Evolutionary conservation across 345 rosid genomes (phyloP).

Genomic region (Bruguiera parviflora): DNA sequence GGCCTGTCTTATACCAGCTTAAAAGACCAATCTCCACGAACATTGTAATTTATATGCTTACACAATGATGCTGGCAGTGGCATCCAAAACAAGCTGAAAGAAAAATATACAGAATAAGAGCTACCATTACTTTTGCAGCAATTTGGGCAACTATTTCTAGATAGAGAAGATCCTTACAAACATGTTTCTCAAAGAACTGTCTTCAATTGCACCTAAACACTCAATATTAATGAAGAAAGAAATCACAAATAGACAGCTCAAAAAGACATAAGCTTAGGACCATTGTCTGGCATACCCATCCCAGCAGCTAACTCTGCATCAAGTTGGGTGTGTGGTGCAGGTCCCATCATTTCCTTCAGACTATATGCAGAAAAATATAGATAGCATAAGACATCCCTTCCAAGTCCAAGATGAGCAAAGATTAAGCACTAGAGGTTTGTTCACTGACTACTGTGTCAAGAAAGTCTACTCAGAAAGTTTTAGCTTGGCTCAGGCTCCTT

Average conservation of each 20-base stretch:
- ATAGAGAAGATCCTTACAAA: background rate
- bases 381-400: slow-evolving; percentile 6
- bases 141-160: background rate
- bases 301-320: slow-evolving; percentile 94
- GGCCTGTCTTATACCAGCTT: no score
- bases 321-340: slow-evolving; percentile 86
- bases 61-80: no score
- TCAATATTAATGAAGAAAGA: background rate
- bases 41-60: no score
- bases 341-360: slow-evolving; percentile 67
- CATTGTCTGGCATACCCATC: slow-evolving; percentile 97
- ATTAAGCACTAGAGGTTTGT: background rate
- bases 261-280: slow-evolving; percentile 62
- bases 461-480: background rate
- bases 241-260: slow-evolving; percentile 27
- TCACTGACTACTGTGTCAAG: background rate
- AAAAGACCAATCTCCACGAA: no score
- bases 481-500: background rate
- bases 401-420: background rate
- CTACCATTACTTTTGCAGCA: background rate
- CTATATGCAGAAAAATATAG: slow-evolving; percentile 37
- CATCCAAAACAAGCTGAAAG: background rate
- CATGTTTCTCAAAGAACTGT: no score
- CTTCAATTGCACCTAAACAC: background rate
- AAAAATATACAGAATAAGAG: background rate